A percentile compares a stretch with the other conserved stretches of the same genome.
These are phyloP conservation scores for Ustilago xerochloae DNA, from an alignment of 1,284 basidiomycete genomes.

Conservation along the genomic window DNA sequence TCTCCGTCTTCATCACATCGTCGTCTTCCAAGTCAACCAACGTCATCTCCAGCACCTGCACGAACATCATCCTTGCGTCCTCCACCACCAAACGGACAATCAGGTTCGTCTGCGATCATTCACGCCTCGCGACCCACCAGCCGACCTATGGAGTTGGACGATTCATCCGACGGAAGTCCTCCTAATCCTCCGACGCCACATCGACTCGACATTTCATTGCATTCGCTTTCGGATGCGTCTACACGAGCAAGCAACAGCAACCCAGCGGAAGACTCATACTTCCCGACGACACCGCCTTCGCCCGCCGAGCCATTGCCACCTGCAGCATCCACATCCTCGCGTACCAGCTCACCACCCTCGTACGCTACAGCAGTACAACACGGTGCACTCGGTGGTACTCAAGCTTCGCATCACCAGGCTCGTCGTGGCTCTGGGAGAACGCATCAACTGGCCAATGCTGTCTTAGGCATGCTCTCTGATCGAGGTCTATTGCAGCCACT, in stretches of 20 bases:
- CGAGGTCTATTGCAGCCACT: slow-evolving; percentile 52
- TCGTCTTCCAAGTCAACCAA: not conserved
- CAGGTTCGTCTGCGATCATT: not conserved
- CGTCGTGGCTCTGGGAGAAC: slow-evolving; percentile 48
- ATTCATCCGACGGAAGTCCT: slow-evolving; percentile 56
- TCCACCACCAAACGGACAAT: not conserved
- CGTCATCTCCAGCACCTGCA: slow-evolving; percentile 21
- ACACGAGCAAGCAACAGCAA: slow-evolving; percentile 14
- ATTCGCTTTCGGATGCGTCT: slow-evolving; percentile 56
- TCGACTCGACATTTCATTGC: slow-evolving; percentile 72
- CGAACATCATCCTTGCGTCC: slow-evolving; percentile 38
- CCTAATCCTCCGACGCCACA: slow-evolving; percentile 74
- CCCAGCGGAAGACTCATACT: slow-evolving; percentile 45
- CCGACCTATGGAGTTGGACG: slow-evolving; percentile 32
- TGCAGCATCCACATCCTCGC: not conserved
- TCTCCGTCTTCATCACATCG: slow-evolving; percentile 29
- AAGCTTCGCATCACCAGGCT: slow-evolving; percentile 36
- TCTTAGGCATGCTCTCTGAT: slow-evolving; percentile 58
- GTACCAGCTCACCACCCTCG: slow-evolving; percentile 24
- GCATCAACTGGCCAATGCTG: slow-evolving; percentile 53
- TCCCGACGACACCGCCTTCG: slow-evolving; percentile 35
- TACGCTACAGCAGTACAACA: slow-evolving; percentile 27
- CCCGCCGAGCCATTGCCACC: slow-evolving; percentile 20
- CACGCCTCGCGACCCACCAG: slow-evolving; percentile 21
- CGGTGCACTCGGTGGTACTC: slow-evolving; percentile 39